phyloP scores from a whole-genome alignment of 352 stramenopile species.

The Phytophthora capsici region DNA sequence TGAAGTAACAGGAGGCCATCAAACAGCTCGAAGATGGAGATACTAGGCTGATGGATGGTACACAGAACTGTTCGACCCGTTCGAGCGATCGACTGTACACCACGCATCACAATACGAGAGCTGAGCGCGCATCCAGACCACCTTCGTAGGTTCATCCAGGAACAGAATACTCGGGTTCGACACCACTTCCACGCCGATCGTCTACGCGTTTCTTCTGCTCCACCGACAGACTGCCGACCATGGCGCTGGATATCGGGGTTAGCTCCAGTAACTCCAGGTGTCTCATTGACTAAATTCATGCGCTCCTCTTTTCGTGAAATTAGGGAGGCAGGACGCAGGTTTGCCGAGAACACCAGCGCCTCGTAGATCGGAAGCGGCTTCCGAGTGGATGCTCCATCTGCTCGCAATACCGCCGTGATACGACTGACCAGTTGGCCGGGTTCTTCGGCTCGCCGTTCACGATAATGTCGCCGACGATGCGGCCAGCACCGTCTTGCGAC shows the following conservation, averaged over 20 bases:
- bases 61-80: conserved; percentile 88
- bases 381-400: conserved; percentile 92
- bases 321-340: conserved; percentile 78
- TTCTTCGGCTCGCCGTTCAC: conserved; percentile 92
- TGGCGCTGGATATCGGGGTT: conserved; percentile 41
- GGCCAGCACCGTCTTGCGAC: conserved; percentile 61
- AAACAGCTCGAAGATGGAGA: conserved; percentile 94
- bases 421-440: conserved; percentile 77
- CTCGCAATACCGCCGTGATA: conserved; percentile 60
- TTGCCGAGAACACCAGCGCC: conserved; percentile 92
- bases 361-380: conserved; percentile 88
- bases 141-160: conserved; percentile 93
- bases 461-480: conserved; percentile 82
- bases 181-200: conserved; percentile 93
- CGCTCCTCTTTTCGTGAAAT: conserved; percentile 47
- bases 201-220: conserved; percentile 94
- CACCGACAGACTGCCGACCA: conserved; percentile 69
- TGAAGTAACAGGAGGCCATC: conserved; percentile 91
- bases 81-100: conserved; percentile 82
- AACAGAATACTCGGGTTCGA: conserved; percentile 94
- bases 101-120: conserved; percentile 88
- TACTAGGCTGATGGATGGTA: conserved; percentile 66
- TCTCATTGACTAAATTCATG: conserved; percentile 61
- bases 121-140: conserved; percentile 87
- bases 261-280: conserved; percentile 67